phyloP scores from a whole-genome alignment of 2,329 filamentous ascomycete genomes.

The Ophiostoma tasmaniense region DNA sequence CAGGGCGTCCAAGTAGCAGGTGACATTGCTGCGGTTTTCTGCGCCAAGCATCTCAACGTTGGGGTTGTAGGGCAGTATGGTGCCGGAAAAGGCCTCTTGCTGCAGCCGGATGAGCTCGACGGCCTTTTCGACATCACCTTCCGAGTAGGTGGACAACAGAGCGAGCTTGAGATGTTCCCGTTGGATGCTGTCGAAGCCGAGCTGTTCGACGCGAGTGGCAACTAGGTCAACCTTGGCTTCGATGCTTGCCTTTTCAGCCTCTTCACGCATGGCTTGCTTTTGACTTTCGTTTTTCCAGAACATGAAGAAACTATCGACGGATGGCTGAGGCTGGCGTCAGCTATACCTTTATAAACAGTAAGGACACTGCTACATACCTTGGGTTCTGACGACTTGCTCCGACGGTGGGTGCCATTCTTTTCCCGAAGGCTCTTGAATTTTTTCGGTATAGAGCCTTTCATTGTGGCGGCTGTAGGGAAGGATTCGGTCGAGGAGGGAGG shows the following conservation, averaged over 20 bases:
- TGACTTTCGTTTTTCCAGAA: constrained; percentile 56
- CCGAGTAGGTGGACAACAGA: constrained; percentile 54
- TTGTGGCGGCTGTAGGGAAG: constrained; percentile 28
- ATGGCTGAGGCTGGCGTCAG: constrained; percentile 31
- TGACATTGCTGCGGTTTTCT: constrained; percentile 75
- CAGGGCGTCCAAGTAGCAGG: constrained; percentile 88
- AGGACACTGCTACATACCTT: constrained; percentile 36
- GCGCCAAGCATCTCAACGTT: constrained; percentile 69
- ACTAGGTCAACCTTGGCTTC: constrained; percentile 22
- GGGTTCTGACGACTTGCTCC: constrained; percentile 48
- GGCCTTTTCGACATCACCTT: constrained; percentile 64
- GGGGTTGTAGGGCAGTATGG: constrained; percentile 66
- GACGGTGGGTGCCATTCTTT: constrained; percentile 47
- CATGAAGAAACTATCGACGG: constrained; percentile 48
- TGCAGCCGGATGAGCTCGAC: constrained; percentile 69
- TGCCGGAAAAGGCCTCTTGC: constrained; percentile 71
- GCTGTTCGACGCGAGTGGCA: constrained; percentile 33
- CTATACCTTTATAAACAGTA: not conserved
- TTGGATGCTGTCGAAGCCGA: constrained; percentile 39
- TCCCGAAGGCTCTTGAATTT: constrained; percentile 65
- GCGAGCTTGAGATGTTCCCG: constrained; percentile 50
- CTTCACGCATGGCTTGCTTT: constrained; percentile 48
- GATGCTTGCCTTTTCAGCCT: constrained; percentile 36
- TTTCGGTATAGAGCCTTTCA: constrained; percentile 47
- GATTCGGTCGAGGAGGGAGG: not conserved